Percentiles rank a stretch among this genome's conserved stretches.
phyloP scores from a whole-genome alignment of 2,329 filamentous ascomycete species.

The Paecilomyces dactylethromorphus region DNA sequence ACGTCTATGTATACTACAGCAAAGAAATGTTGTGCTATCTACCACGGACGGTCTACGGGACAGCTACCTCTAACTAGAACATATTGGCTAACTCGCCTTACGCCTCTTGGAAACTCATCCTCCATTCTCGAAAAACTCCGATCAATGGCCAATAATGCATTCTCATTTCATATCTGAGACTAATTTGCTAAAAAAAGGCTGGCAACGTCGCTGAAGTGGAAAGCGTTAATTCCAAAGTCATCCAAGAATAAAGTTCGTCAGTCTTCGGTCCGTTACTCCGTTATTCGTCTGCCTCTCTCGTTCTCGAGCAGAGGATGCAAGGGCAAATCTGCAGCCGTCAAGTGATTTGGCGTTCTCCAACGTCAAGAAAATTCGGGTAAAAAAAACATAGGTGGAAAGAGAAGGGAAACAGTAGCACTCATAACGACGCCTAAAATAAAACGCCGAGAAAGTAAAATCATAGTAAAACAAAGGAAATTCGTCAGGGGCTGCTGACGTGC shows the following conservation, averaged over 20 bases:
- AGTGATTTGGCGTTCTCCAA: not conserved
- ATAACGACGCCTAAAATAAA: not conserved
- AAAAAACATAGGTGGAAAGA: not conserved
- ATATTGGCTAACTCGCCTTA: too few relatives aligned
- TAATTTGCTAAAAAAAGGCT: not conserved
- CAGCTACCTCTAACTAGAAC: too few relatives aligned
- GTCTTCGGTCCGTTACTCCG: not conserved
- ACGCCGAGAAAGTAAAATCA: not conserved
- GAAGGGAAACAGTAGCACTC: not conserved
- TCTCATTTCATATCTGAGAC: not conserved
- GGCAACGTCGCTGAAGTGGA: not conserved
- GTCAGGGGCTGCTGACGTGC: constrained; percentile 1
- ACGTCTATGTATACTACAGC: not conserved
- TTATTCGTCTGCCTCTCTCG: not conserved
- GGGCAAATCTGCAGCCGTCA: not conserved
- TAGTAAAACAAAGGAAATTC: constrained; percentile 1
- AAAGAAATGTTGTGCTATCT: not conserved
- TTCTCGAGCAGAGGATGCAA: not conserved
- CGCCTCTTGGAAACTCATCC: too few relatives aligned
- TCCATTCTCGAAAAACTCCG: not conserved
- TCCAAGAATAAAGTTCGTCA: not conserved
- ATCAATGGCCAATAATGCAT: not conserved
- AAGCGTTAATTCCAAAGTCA: not conserved
- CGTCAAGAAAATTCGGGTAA: not conserved
- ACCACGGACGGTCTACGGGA: too few relatives aligned